Base-by-base conservation (phyloP, 163 green algal species). In the Volvox carteri region DNA sequence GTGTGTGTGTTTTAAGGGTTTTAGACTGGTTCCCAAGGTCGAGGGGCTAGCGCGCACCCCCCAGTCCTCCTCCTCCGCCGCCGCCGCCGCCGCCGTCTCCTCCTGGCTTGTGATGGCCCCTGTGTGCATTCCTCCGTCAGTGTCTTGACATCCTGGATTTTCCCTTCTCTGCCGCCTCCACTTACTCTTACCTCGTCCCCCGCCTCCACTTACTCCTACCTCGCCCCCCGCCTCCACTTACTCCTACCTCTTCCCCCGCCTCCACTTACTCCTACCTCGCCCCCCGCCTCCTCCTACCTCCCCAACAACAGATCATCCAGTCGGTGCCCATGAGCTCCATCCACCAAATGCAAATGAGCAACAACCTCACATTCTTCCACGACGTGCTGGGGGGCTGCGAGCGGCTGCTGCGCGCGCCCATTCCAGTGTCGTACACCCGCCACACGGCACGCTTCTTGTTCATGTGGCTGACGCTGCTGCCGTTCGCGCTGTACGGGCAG, bases 341-440 rank as follows among this genome's bases (percentile, higher is more conserved):
- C 42, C 78, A 90, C 65, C 86, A 91, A 37, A 78, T 91, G 56
- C 92, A 94, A 84, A 91, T 97, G 92, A 92, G 95, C 65, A 87
- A 94, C 30, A 97, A 96, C 86, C 79, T 98, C 65, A 97, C 94
- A 14, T 92, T 93, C 84, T 94, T 98, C 52, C 87, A 95, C 62
- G 96, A 98, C 77, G 84, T 87, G n/a, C 84, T 96, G 1, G 95
- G 95, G 60, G 75, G 67, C 58, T 95, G 91, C 85, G 94, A 96
- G 90, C 90, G 94, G 65, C 95, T 96, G 75, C 86, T 96, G 87
- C 92, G 92, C 87, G 95, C 93, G 9, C 91, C 91, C 84, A 93
- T 94, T 83, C 91, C 91, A 9, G 56, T 96, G 8, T 92, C 90
- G 11, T 96, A 96, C 87, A 96, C 93, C 14, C 77, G 86, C 60